Evolutionary conservation across 805 yeast genomes (phyloP).

Genomic region (Metschnikowia rubicola): DNA sequence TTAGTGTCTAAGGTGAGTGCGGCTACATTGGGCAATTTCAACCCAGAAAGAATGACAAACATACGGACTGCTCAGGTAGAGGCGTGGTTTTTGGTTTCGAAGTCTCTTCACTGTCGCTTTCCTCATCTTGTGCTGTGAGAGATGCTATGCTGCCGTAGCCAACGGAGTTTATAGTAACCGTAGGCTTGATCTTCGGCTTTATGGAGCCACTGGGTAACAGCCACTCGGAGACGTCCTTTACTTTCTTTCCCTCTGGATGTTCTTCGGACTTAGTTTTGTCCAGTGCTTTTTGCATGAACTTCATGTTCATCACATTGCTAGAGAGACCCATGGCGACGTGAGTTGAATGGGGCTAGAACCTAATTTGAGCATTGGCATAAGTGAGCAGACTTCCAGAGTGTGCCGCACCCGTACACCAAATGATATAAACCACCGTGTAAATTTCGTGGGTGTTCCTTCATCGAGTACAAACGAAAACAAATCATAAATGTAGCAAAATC

Average conservation of each 20-base stretch:
- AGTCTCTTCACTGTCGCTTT: not conserved
- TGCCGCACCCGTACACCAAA: too few relatives aligned
- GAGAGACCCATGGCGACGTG: conserved; percentile 35
- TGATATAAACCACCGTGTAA: too few relatives aligned
- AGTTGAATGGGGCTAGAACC: not conserved
- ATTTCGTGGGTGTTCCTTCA: too few relatives aligned
- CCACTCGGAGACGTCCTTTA: conserved; percentile 55
- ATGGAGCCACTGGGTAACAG: conserved; percentile 30
- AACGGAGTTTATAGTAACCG: conserved; percentile 26
- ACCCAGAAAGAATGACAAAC: not conserved
- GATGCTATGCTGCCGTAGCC: conserved; percentile 40
- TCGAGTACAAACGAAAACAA: too few relatives aligned
- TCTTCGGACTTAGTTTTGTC: conserved; percentile 34
- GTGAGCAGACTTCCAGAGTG: too few relatives aligned
- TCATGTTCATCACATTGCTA: conserved; percentile 79
- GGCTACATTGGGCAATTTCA: not conserved
- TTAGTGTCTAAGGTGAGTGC: not conserved
- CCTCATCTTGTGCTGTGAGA: conserved; percentile 7
- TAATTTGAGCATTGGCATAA: too few relatives aligned
- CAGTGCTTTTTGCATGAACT: conserved; percentile 48
- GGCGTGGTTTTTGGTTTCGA: not conserved
- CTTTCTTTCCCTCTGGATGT: conserved; percentile 26
- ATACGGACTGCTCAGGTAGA: conserved; percentile 1
- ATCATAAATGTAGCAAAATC: too few relatives aligned
- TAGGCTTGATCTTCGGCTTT: conserved; percentile 23